Evolutionary conservation across 306 rosid species (phyloP), one percentile per base, ranked within the genome.

Genomic region (Gleditsia sinensis): DNA sequence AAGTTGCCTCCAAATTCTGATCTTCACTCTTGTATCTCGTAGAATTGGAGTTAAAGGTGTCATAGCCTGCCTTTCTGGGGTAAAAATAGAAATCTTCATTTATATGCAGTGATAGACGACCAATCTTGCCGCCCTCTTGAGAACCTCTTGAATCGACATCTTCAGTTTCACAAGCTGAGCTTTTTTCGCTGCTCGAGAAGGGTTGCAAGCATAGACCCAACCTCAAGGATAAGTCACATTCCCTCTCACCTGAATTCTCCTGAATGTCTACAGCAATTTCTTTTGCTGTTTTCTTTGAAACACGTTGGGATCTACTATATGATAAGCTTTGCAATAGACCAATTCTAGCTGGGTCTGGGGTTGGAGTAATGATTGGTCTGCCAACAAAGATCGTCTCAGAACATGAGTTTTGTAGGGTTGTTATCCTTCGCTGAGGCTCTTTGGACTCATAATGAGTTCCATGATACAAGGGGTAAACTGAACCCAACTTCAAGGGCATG

Each of bases 401-500:
- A 17, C n/a, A n/a, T n/a, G 84, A 49, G 59, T 79, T 77, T 39
- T 82, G 90, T 8, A 78, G 34, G 60, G 28, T 70, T 17, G 87
- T n/a, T n/a, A n/a, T 46, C 71, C 83, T 82, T 54, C 73, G 71
- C 24, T 77, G 86, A 36, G 83, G 69, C 36, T 71, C 86, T 83
- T 75, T 80, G 19, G 71, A 57, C 75, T 68, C 96, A 71, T 67
- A 71, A 27, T 79, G 74, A 61, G 78, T 9, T 75, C 91, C 91
- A 45, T 88, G 78, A 78, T 87, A 92, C 92, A 95, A 86, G 0
- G 99, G 99, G 74, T 92, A 95, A 45, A 83, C 91, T 66, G 99
- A 87, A 76, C 97, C 98, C 69, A 77, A 24, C 81, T 80, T 88
- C 76, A 77, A 32, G 9, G 85, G 55, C 78, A 78, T 63, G 75